Conservation (phyloP, 768 basidiomycete species). For the Boletus rubropictus region DNA sequence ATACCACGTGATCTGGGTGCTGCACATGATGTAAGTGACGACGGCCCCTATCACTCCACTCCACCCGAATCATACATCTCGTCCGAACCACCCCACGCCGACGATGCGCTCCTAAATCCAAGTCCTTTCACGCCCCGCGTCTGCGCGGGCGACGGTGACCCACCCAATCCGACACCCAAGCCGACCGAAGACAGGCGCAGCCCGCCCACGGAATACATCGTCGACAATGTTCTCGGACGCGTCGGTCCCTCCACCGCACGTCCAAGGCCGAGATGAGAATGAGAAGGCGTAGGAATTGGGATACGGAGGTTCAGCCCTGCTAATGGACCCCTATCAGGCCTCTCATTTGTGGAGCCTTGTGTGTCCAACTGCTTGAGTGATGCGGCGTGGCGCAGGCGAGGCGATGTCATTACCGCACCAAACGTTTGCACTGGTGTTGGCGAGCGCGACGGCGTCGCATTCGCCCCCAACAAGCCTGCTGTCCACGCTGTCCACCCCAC, state of each 20-base stretch:
- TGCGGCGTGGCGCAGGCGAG: slow-evolving; percentile 46
- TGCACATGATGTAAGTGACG: not conserved
- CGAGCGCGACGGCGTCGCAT: slow-evolving; percentile 34
- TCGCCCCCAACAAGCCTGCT: slow-evolving; percentile 44
- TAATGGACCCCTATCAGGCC: slow-evolving; percentile 30
- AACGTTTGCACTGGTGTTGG: slow-evolving; percentile 53
- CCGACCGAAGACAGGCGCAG: slow-evolving; percentile 35
- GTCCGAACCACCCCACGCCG: too few species aligned
- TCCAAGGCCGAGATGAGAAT: slow-evolving; percentile 13
- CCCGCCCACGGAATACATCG: slow-evolving; percentile 63
- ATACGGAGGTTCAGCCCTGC: slow-evolving; percentile 47
- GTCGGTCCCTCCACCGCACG: slow-evolving; percentile 12
- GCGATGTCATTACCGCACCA: slow-evolving; percentile 65
- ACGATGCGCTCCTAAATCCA: too few species aligned
- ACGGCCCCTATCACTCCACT: slow-evolving; percentile 10
- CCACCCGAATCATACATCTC: slow-evolving; percentile 15
- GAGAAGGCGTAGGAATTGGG: slow-evolving; percentile 43
- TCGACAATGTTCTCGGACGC: slow-evolving; percentile 47
- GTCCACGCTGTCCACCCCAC: slow-evolving; percentile 48
- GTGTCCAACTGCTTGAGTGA: slow-evolving; percentile 32
- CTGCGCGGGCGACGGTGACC: slow-evolving; percentile 7
- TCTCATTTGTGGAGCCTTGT: slow-evolving; percentile 1
- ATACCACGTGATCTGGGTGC: not conserved
- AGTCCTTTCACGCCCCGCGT: too few species aligned
- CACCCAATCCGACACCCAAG: slow-evolving; percentile 19